Percentiles rank a stretch among this genome's conserved stretches.
Conservation (phyloP, 345 rosid species). For the Microthlaspi erraticum region DNA sequence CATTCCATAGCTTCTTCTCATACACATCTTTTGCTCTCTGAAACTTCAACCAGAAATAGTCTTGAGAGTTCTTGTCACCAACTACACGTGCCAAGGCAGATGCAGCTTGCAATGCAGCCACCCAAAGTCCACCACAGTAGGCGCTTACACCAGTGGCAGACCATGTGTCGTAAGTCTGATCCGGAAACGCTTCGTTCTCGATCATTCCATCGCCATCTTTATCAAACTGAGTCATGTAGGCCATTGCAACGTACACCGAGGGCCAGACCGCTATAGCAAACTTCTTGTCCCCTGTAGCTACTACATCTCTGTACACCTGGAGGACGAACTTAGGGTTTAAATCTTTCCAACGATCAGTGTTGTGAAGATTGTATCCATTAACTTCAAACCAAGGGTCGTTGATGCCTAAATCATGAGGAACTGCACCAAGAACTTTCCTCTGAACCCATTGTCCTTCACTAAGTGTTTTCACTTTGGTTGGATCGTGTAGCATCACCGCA, state of each 20-base stretch:
- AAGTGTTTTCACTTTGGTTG: slow-evolving; percentile 64
- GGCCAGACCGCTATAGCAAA: slow-evolving; percentile 93
- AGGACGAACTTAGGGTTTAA: slow-evolving; percentile 93
- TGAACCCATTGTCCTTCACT: slow-evolving; percentile 65
- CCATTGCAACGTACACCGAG: slow-evolving; percentile 86
- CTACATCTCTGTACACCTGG: slow-evolving; percentile 87
- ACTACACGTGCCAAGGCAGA: slow-evolving; percentile 79
- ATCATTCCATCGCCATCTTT: slow-evolving; percentile 96
- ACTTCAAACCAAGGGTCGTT: slow-evolving; percentile 93
- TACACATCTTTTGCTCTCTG: slow-evolving; percentile 77
- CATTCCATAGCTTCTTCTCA: slow-evolving; percentile 84
- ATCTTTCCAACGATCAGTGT: slow-evolving; percentile 91
- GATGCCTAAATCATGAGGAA: slow-evolving; percentile 90
- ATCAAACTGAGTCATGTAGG: slow-evolving; percentile 90
- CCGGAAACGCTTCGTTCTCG: slow-evolving; percentile 96
- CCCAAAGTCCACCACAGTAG: slow-evolving; percentile 92
- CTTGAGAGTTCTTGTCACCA: slow-evolving; percentile 77
- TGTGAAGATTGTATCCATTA: slow-evolving; percentile 70
- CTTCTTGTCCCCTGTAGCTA: slow-evolving; percentile 81
- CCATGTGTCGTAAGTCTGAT: slow-evolving; percentile 98
- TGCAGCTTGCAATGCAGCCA: slow-evolving; percentile 94
- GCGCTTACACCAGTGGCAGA: slow-evolving; percentile 88
- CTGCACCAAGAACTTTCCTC: slow-evolving; percentile 91
- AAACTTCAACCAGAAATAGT: slow-evolving; percentile 82
- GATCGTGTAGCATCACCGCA: slow-evolving; percentile 92